Percentiles rank a stretch among this genome's conserved stretches.
These are phyloP conservation scores for Coniochaeta hoffmannii DNA, from an alignment of 2,329 filamentous ascomycete genomes.

Conservation along the genomic window DNA sequence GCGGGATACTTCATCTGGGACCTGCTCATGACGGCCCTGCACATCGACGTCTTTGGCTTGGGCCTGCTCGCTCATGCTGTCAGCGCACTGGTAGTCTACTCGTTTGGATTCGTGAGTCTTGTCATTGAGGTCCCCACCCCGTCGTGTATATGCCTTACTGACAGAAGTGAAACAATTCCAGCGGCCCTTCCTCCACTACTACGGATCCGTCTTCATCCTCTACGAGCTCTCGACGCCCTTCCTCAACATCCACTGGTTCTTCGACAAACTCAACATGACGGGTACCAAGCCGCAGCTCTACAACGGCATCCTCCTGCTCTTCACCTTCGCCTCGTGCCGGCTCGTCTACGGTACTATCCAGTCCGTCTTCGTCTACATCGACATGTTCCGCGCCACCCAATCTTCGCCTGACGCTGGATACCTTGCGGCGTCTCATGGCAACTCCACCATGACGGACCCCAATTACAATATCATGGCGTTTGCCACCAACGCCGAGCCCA, in stretches of 20 bases:
- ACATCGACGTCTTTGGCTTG: slow-evolving; percentile 66
- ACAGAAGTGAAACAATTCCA: slow-evolving; percentile 28
- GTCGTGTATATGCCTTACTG: neutral
- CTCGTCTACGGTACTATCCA: slow-evolving; percentile 72
- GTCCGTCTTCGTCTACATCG: slow-evolving; percentile 60
- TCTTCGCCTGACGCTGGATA: slow-evolving; percentile 25
- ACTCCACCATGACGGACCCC: slow-evolving; percentile 23
- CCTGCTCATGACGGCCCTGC: slow-evolving; percentile 58
- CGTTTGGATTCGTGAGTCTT: slow-evolving; percentile 67
- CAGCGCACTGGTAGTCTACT: slow-evolving; percentile 66
- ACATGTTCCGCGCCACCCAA: slow-evolving; percentile 56
- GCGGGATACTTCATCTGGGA: slow-evolving; percentile 84
- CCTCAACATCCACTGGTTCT: slow-evolving; percentile 87
- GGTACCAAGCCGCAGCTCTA: slow-evolving; percentile 66
- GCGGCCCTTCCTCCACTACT: slow-evolving; percentile 81
- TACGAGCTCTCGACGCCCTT: slow-evolving; percentile 84
- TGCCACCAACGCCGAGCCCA: slow-evolving; percentile 36
- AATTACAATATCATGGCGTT: slow-evolving; percentile 42
- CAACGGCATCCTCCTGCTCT: slow-evolving; percentile 66
- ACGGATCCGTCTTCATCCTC: slow-evolving; percentile 72
- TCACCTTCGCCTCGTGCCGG: slow-evolving; percentile 69
- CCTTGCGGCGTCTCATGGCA: slow-evolving; percentile 22
- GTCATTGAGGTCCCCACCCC: slow-evolving; percentile 6
- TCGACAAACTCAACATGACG: slow-evolving; percentile 77
- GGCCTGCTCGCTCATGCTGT: slow-evolving; percentile 72